A percentile compares a stretch with the other conserved stretches of the same genome.
Evolutionary conservation across 345 rosid species (phyloP).

Genomic region (Bruguiera gymnorhiza): DNA sequence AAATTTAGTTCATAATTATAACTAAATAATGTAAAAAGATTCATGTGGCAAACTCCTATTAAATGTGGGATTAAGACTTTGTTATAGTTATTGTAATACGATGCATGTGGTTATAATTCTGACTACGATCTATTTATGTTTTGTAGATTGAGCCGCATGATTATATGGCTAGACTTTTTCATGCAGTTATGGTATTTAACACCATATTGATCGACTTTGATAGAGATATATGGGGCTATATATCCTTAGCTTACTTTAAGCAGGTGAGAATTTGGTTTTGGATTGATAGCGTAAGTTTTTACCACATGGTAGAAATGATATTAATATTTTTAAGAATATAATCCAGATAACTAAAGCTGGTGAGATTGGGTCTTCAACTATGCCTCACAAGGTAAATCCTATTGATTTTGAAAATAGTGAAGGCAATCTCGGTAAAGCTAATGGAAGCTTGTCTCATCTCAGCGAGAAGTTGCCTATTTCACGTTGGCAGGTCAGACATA

Average conservation of each 20-base stretch:
- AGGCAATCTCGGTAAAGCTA: constrained; percentile 94
- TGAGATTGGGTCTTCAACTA: constrained; percentile 88
- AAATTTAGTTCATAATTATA: too few species aligned
- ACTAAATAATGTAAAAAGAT: too few species aligned
- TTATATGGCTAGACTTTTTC: constrained; percentile 72
- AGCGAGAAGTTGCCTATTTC: constrained; percentile 85
- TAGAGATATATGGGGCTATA: constrained; percentile 89
- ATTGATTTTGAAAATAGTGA: constrained; percentile 95
- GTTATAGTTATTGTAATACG: not conserved
- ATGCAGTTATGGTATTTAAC: constrained; percentile 54
- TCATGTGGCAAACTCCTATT: too few species aligned
- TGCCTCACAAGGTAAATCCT: constrained; percentile 99
- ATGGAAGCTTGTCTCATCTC: constrained; percentile 60
- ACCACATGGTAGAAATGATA: not conserved
- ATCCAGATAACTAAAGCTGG: constrained; percentile 85
- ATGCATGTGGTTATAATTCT: not conserved
- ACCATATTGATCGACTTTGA: constrained; percentile 68
- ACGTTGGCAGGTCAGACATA: constrained; percentile 74
- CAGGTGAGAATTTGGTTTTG: constrained; percentile 46
- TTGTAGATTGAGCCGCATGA: constrained; percentile 84
- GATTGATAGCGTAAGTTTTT: constrained; percentile 3
- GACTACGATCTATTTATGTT: constrained; percentile 7
- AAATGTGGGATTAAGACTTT: not conserved
- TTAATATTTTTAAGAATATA: constrained; percentile 9
- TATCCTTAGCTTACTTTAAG: constrained; percentile 79